Evolutionary conservation across 2,329 filamentous ascomycete genomes (phyloP), one percentile per base, ranked within the genome.

Genomic region (Cryphonectria naterciae): DNA sequence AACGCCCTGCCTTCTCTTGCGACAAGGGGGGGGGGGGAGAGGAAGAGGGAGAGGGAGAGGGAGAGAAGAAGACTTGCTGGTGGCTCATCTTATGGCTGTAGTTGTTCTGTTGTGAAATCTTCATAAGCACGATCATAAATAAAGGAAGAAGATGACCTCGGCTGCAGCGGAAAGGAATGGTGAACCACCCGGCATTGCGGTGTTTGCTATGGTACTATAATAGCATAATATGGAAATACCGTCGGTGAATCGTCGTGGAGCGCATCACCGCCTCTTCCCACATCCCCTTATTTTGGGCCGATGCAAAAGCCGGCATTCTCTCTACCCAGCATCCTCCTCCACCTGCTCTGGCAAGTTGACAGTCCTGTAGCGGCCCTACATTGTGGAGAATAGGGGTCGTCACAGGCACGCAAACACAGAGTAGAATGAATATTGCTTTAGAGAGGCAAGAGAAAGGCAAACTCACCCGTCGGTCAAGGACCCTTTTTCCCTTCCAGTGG

Each of bases 221-320:
- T 19, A 32, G 10, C 10, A 37, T 10, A 6, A 49, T 8, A 62
- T 64, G 70, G 67, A 64, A 69, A 32, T 69, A 46, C 70, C 63
- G 70, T 71, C 70, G 70, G 70, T 71, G 70, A 71, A 52, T 6
- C 37, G 37, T 56, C 52, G 52, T 67, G 52, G 46, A 28, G 61
- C 41, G 62, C 67, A 61, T 64, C 68, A 67, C 63, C 70, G 28
- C 58, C 41, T 71, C 22, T 66, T 63, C 41, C 32, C 39, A 62
- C 52, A 35, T 41, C 37, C 65, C 28, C 35, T 39, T 37, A 25
- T 25, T 37, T 58, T 71, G 19, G 43, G 56, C 32, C 28, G 28
- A 15, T 37, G 3, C 39, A 49, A 7, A 3, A 22, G 41, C 19
- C 43, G 62, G 62, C 37, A 8, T 28, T 28, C 25, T 43, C n/a